phyloP scores from a whole-genome alignment of 2,329 filamentous ascomycete species.

The Colletotrichum theobromicola region DNA sequence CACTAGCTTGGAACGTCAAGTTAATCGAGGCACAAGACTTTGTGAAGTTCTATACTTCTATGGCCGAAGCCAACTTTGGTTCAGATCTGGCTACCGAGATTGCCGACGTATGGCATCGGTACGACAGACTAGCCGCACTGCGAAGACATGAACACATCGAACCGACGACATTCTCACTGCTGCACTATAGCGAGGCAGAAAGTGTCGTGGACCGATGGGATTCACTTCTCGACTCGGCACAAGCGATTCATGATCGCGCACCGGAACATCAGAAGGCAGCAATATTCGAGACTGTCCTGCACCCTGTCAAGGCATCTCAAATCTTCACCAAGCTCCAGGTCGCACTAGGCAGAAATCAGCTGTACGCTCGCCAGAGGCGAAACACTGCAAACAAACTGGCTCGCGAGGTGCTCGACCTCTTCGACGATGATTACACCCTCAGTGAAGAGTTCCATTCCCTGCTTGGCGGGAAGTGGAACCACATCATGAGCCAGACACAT shows the following conservation, averaged over 20 bases:
- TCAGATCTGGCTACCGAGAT: slow-evolving; percentile 48
- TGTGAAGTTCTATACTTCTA: not conserved
- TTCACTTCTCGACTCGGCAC: slow-evolving; percentile 47
- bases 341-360: slow-evolving; percentile 52
- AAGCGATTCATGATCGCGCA: slow-evolving; percentile 1
- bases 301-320: slow-evolving; percentile 63
- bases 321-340: slow-evolving; percentile 56
- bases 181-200: slow-evolving; percentile 67
- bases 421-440: slow-evolving; percentile 55
- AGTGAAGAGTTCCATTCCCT: slow-evolving; percentile 55
- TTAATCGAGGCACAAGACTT: slow-evolving; percentile 48
- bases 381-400: slow-evolving; percentile 59
- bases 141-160: slow-evolving; percentile 67
- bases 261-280: slow-evolving; percentile 48
- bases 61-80: slow-evolving; percentile 43
- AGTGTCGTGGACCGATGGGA: slow-evolving; percentile 44
- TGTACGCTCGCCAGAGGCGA: slow-evolving; percentile 60
- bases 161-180: slow-evolving; percentile 57
- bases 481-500: slow-evolving; percentile 56
- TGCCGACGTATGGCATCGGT: slow-evolving; percentile 55
- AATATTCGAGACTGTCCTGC: slow-evolving; percentile 66
- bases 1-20: slow-evolving; percentile 61
- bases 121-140: slow-evolving; percentile 52
- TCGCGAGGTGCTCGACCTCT: slow-evolving; percentile 49
- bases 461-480: slow-evolving; percentile 59